Evolutionary conservation across 1,139 yeast genomes (phyloP).

Genomic region (Candida pseudoviswanathii): DNA sequence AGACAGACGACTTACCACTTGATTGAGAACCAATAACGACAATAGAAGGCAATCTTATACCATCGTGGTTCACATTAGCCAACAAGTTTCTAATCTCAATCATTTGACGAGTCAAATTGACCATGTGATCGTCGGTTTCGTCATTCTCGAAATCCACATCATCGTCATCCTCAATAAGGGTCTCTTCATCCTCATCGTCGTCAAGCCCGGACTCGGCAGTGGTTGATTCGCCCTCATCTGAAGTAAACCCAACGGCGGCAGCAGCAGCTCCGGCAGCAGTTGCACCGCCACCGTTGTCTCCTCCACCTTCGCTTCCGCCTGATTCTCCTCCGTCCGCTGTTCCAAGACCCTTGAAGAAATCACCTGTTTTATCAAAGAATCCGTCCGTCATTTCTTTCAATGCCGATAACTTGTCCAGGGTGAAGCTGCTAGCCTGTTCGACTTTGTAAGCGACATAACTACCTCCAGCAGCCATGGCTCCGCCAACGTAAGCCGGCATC

Average conservation of each 20-base stretch:
- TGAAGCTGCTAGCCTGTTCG: conserved; percentile 77
- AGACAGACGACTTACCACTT: conserved; percentile 92
- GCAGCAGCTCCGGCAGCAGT: conserved; percentile 49
- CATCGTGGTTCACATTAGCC: conserved; percentile 76
- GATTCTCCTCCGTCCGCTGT: conserved; percentile 15
- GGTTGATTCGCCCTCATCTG: conserved; percentile 31
- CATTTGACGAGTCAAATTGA: conserved; percentile 90
- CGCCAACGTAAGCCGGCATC: conserved; percentile 82
- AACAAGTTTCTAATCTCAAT: conserved; percentile 87
- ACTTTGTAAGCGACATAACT: conserved; percentile 89
- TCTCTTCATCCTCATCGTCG: conserved; percentile 37
- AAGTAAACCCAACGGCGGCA: conserved; percentile 45
- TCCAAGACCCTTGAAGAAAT: conserved; percentile 32
- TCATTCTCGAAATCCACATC: conserved; percentile 48
- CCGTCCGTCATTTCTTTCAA: conserved; percentile 60
- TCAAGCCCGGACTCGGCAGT: conserved; percentile 17
- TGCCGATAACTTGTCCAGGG: conserved; percentile 64
- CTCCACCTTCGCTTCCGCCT: conserved; percentile 16
- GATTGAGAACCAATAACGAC: conserved; percentile 98
- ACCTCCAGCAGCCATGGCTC: conserved; percentile 93
- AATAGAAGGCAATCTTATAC: conserved; percentile 85
- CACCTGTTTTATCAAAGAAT: conserved; percentile 46
- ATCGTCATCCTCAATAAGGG: conserved; percentile 33
- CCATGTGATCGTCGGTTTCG: conserved; percentile 72
- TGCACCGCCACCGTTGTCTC: conserved; percentile 33